These are phyloP conservation scores for Scleroderma citrinum DNA, from an alignment of 768 basidiomycete species.

Conservation along the genomic window DNA sequence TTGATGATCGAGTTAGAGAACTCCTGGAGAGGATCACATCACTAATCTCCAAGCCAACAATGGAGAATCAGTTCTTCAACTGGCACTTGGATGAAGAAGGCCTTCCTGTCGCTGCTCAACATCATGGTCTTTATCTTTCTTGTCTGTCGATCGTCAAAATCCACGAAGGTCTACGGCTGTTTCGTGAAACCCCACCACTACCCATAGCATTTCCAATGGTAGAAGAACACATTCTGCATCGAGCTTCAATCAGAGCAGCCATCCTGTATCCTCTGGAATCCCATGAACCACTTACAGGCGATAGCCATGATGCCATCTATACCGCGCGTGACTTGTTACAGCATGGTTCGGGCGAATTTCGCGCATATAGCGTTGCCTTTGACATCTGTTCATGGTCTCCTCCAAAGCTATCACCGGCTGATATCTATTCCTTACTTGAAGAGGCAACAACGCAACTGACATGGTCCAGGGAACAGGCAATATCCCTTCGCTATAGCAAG, in stretches of 20 bases:
- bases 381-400: not conserved
- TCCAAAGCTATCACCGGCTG: not conserved
- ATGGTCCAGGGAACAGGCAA: not conserved
- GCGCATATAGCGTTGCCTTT: not conserved
- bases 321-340: not conserved
- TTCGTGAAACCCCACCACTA: not conserved
- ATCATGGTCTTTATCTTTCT: constrained; percentile 21
- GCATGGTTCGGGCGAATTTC: not conserved
- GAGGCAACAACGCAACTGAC: not conserved
- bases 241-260: constrained; percentile 12
- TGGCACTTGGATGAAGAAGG: constrained; percentile 14
- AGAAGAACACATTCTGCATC: constrained; percentile 11
- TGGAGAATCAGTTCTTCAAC: constrained; percentile 27
- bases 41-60: constrained; percentile 30
- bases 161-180: constrained; percentile 10
- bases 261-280: constrained; percentile 11
- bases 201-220: constrained; percentile 5
- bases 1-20: constrained; percentile 23
- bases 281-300: not conserved
- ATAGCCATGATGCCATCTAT: constrained; percentile 8
- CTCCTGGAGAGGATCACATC: constrained; percentile 29
- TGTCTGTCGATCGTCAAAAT: constrained; percentile 26
- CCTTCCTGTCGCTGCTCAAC: constrained; percentile 23
- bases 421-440: not conserved
- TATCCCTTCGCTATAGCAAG: not conserved